Conservation (phyloP, 352 stramenopile genomes). For the Hyphochytrium catenoides region DNA sequence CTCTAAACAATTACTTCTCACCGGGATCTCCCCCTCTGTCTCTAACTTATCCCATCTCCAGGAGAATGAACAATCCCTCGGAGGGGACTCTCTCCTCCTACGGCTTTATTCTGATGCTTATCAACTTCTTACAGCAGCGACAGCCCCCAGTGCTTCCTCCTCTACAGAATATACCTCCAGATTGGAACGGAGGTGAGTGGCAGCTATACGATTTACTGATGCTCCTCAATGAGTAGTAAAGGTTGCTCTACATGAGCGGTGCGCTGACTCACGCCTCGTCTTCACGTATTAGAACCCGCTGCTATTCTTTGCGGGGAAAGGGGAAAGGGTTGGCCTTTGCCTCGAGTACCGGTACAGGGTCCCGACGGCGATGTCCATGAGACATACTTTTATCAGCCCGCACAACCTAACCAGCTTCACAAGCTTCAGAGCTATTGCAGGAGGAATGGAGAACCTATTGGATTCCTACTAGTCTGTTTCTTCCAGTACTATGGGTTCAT, state of each 20-base stretch:
- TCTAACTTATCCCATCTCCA: too few relatives aligned
- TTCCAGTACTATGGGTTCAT: constrained; percentile 35
- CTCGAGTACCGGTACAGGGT: too few relatives aligned
- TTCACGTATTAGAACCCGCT: too few relatives aligned
- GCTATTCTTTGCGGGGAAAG: too few relatives aligned
- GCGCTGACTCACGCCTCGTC: too few relatives aligned
- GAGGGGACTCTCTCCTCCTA: constrained; percentile 56
- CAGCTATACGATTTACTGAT: too few relatives aligned
- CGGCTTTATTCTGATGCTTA: constrained; percentile 52
- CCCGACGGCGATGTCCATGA: constrained; percentile 16
- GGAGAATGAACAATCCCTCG: constrained; percentile 52
- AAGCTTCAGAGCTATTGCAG: constrained; percentile 17
- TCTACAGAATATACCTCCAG: constrained; percentile 26
- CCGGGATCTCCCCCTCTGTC: too few relatives aligned
- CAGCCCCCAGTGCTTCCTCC: constrained; percentile 37
- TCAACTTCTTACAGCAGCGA: constrained; percentile 49
- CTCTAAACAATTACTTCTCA: too few relatives aligned
- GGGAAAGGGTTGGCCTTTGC: too few relatives aligned
- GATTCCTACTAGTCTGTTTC: constrained; percentile 33
- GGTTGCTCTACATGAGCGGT: too few relatives aligned
- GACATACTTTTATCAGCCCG: constrained; percentile 51
- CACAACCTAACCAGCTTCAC: constrained; percentile 20
- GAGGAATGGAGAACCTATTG: constrained; percentile 23
- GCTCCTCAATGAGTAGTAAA: too few relatives aligned
- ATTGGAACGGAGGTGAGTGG: constrained; percentile 33